These are phyloP conservation scores for Tetragonia tetragonoides DNA, from an alignment of 148 eudicot genomes.

Conservation along the genomic window DNA sequence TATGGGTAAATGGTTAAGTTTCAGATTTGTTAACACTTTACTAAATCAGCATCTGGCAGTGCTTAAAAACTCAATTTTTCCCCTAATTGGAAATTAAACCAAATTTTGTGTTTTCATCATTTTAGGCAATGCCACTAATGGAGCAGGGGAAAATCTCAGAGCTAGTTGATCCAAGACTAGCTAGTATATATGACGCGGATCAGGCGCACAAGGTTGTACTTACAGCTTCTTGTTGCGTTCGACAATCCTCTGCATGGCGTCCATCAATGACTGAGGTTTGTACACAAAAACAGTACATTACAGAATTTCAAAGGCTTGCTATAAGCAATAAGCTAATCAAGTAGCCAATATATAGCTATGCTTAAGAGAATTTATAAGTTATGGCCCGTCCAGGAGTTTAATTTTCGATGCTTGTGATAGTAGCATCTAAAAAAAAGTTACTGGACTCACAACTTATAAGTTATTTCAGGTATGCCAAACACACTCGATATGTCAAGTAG, in stretches of 20 bases:
- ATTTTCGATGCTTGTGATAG: too few relatives aligned
- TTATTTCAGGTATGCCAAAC: too few relatives aligned
- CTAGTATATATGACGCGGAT: slow-evolving; percentile 46
- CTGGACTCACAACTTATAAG: too few relatives aligned
- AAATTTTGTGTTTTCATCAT: neutral
- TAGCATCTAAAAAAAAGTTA: too few relatives aligned
- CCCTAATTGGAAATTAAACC: neutral
- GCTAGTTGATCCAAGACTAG: slow-evolving; percentile 68
- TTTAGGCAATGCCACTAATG: slow-evolving; percentile 85
- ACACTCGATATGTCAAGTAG: neutral
- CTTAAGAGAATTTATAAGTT: too few relatives aligned
- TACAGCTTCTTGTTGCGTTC: slow-evolving; percentile 77
- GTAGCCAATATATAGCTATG: too few relatives aligned
- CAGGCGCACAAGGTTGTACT: slow-evolving; percentile 59
- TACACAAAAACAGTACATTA: neutral
- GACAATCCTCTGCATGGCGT: slow-evolving; percentile 67
- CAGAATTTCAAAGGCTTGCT: too few relatives aligned
- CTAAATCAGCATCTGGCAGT: too few relatives aligned
- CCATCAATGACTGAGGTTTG: slow-evolving; percentile 85
- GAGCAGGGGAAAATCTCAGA: slow-evolving; percentile 59
- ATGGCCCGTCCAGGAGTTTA: too few relatives aligned
- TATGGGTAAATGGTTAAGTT: slow-evolving; percentile 53
- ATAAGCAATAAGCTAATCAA: neutral
- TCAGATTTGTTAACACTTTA: neutral
- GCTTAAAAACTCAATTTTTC: neutral